Conservation (phyloP, 116 monocot genomes). For the Zostera marina region DNA sequence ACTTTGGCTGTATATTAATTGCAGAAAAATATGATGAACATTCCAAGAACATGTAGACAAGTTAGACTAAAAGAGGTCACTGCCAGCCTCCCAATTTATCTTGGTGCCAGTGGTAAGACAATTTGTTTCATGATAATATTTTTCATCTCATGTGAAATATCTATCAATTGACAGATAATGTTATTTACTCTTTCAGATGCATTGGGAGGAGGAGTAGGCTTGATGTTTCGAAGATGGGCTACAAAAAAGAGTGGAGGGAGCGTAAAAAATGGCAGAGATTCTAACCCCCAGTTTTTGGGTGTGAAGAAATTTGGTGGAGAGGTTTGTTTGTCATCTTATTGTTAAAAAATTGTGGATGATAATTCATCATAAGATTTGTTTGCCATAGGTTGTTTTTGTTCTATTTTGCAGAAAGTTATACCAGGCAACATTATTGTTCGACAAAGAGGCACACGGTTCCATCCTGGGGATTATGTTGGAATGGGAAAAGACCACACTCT, state of each 20-base stretch:
- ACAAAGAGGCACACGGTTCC: constrained; percentile 71
- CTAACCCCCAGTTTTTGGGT: constrained; percentile 69
- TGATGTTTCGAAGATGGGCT: constrained; percentile 65
- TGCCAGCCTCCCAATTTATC: constrained; percentile 29
- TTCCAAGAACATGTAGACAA: constrained; percentile 39
- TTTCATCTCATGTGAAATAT: background rate
- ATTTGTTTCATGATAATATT: background rate
- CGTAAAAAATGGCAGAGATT: constrained; percentile 79
- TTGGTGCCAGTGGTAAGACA: constrained; percentile 35
- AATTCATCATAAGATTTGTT: background rate
- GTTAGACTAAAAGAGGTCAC: constrained; percentile 41
- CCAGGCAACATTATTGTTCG: constrained; percentile 95
- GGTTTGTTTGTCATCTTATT: constrained; percentile 11
- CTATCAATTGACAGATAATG: background rate
- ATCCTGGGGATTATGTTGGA: constrained; percentile 87
- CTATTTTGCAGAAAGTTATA: constrained; percentile 53
- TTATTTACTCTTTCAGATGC: constrained; percentile 16
- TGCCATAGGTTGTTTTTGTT: background rate
- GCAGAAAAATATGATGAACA: constrained; percentile 6
- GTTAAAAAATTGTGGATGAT: background rate
- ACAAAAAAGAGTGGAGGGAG: constrained; percentile 82
- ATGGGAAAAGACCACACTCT: constrained; percentile 78
- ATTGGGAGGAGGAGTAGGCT: constrained; percentile 34
- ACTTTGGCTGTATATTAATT: too few relatives aligned
- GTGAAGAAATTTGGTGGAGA: constrained; percentile 97